phyloP scores from a whole-genome alignment of 148 eudicot species.

The Linanthus parryae region DNA sequence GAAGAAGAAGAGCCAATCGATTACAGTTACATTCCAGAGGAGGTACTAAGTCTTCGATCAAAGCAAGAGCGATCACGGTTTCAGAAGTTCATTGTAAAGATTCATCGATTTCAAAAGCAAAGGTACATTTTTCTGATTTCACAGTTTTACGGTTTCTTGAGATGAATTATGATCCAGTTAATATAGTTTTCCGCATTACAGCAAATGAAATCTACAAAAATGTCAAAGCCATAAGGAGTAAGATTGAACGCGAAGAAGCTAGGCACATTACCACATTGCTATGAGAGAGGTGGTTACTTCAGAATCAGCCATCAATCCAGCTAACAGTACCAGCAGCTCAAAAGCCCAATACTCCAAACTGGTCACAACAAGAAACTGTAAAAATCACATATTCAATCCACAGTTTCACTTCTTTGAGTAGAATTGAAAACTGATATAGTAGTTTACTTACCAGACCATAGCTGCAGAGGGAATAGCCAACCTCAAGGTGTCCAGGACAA shows the following conservation, averaged over 20 bases:
- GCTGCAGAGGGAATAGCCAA: constrained; percentile 78
- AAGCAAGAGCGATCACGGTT: too few relatives aligned
- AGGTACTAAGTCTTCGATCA: too few relatives aligned
- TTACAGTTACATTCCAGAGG: too few relatives aligned
- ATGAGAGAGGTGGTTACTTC: constrained; percentile 59
- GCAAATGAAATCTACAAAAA: too few relatives aligned
- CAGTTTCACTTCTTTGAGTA: not conserved
- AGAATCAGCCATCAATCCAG: constrained; percentile 78
- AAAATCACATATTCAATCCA: not conserved
- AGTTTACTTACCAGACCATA: constrained; percentile 62
- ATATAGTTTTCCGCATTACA: constrained; percentile 62
- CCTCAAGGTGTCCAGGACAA: constrained; percentile 34
- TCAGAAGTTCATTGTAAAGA: too few relatives aligned
- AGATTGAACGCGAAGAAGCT: too few relatives aligned
- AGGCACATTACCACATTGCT: too few relatives aligned
- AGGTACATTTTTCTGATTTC: too few relatives aligned
- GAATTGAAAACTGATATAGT: not conserved
- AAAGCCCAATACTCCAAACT: constrained; percentile 90
- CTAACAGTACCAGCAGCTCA: constrained; percentile 70
- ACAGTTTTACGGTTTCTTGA: too few relatives aligned
- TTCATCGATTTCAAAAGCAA: too few relatives aligned
- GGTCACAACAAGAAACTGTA: constrained; percentile 1
- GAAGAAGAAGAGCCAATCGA: too few relatives aligned
- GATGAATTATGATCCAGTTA: not conserved
- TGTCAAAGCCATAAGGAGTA: too few relatives aligned